phyloP scores from a whole-genome alignment of 2,329 filamentous ascomycete genomes.

The Trichoderma koningiopsis region DNA sequence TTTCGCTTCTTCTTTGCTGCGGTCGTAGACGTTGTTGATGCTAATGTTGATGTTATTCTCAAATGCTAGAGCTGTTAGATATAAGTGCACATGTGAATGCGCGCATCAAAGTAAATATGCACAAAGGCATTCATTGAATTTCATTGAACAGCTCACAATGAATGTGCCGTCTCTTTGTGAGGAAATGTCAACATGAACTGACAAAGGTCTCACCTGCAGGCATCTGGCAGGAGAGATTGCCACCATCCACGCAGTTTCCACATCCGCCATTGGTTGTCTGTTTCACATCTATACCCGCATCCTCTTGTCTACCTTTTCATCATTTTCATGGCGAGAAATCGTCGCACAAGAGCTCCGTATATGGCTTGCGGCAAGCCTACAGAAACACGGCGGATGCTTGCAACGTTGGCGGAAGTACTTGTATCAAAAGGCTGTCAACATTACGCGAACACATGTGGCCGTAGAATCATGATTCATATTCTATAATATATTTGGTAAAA shows the following conservation, averaged over 20 bases:
- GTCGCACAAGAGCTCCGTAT: not conserved
- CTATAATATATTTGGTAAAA: not conserved
- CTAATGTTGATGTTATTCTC: not conserved
- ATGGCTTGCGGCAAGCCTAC: not conserved
- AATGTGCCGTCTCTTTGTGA: not conserved
- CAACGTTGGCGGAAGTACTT: not conserved
- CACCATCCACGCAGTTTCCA: not conserved
- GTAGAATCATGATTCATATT: not conserved
- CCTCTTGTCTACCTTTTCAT: not conserved
- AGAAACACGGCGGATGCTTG: slow-evolving; percentile 15
- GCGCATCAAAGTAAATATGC: not conserved
- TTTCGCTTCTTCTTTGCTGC: not conserved
- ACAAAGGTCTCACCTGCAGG: not conserved
- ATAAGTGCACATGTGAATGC: not conserved
- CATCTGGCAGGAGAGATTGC: not conserved
- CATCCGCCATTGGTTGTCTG: not conserved
- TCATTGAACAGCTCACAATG: not conserved
- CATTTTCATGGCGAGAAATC: not conserved
- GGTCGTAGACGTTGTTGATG: not conserved
- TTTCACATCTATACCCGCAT: not conserved
- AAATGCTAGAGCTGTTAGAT: not conserved
- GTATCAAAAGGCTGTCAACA: not conserved
- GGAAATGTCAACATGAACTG: not conserved
- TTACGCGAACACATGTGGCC: not conserved
- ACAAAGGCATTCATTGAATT: not conserved